Evolutionary conservation across 495 filamentous ascomycete genomes (phyloP).

Genomic region (Neurospora pannonica): DNA sequence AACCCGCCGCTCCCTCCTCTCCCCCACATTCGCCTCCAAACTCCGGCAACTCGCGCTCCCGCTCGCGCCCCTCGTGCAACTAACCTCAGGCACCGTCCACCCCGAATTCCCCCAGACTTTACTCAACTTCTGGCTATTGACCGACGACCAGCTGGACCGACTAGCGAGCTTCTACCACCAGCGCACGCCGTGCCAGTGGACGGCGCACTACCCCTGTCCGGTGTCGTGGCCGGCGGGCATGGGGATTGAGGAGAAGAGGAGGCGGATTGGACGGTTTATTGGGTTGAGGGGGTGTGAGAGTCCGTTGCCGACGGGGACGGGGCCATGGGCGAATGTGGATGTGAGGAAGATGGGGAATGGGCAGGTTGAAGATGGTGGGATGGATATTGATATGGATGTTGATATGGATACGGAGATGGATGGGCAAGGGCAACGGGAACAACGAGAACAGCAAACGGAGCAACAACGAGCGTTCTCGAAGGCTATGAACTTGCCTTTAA

Average conservation of each 20-base stretch:
- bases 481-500: not conserved
- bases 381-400: constrained; percentile 17
- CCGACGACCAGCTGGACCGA: constrained; percentile 55
- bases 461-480: not conserved
- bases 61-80: constrained; percentile 48
- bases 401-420: not conserved
- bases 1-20: constrained; percentile 22
- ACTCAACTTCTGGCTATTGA: constrained; percentile 67
- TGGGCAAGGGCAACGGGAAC: not conserved
- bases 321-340: constrained; percentile 22
- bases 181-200: constrained; percentile 43
- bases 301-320: constrained; percentile 26
- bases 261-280: constrained; percentile 56
- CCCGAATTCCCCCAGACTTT: constrained; percentile 57
- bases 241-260: constrained; percentile 48
- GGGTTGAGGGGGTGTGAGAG: constrained; percentile 54
- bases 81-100: constrained; percentile 50
- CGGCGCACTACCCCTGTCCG: constrained; percentile 53
- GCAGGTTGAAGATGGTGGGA: constrained; percentile 14
- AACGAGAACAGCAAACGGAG: not conserved
- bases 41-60: constrained; percentile 38
- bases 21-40: constrained; percentile 31
- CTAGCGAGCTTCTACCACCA: constrained; percentile 75
- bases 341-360: constrained; percentile 23
- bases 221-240: constrained; percentile 28